Evolutionary conservation across 148 eudicot genomes (phyloP), one percentile per base, ranked within the genome.

Genomic region (Amaranthus hypochondriacus): DNA sequence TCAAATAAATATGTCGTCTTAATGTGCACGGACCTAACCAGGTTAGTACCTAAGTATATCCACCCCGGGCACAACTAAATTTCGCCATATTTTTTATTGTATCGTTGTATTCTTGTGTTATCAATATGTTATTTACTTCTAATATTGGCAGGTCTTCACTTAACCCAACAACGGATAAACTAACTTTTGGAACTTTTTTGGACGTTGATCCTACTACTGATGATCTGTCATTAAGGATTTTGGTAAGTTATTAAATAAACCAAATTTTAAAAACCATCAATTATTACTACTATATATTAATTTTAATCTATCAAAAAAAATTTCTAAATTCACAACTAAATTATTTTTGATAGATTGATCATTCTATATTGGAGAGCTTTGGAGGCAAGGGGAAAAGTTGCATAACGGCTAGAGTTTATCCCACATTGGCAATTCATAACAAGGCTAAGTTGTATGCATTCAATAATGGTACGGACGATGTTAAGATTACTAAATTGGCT

Each of bases 321-420:
- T 8, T 63, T 44, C 2, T 50, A 63, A 5, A n/a, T 43, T 10
- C 3, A 59, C 50, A 21, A 44, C 52, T 73, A 52, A 15, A 6
- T 44, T 21, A 5, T 51, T 70, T 49, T 21, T 49, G 69, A 52
- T 86, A 90, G 92, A 83, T 88, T 48, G 96, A 88, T 72, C 86
- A 84, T 57, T 90, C 96, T 0, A 81, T 88, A 68, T 79, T 88
- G 47, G 96, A 90, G 79, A 85, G 86, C 75, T 90, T 86, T 74
- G 92, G 89, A 6, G 86, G 81, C 0, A 75, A 66, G 48, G 95
- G 92, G n/a, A 88, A 77, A 68, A 79, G 71, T 18, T 88, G 95
- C 77, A 88, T 90, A 6, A 82, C 87, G 48, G 71, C 90, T 13
- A 86, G 95, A 79, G 93, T 82, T 77, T 89, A 89, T 77, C 90